phyloP scores from a whole-genome alignment of 331 rosid species.

The Phaseolus coccineus region DNA sequence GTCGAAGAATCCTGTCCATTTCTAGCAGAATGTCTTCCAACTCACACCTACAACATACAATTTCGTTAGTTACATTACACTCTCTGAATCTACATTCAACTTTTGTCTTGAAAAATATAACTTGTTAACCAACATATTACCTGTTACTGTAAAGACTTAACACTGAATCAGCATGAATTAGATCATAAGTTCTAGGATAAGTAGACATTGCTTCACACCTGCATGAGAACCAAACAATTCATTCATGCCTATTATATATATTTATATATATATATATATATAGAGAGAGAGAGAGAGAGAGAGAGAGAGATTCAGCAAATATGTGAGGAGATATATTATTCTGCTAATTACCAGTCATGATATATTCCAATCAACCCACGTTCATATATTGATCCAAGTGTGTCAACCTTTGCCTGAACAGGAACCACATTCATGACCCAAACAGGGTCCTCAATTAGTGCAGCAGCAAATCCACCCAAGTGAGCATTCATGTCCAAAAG shows the following conservation, averaged over 20 bases:
- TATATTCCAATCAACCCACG: slow-evolving; percentile 83
- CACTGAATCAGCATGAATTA: slow-evolving; percentile 83
- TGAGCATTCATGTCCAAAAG: slow-evolving; percentile 83
- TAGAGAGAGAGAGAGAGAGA: too few relatives aligned
- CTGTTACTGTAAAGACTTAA: slow-evolving; percentile 74
- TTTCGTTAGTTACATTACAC: not conserved
- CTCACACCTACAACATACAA: slow-evolving; percentile 61
- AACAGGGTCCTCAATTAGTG: slow-evolving; percentile 64
- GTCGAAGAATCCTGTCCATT: slow-evolving; percentile 78
- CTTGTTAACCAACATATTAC: slow-evolving; percentile 43
- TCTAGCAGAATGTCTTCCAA: slow-evolving; percentile 72
- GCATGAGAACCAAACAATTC: slow-evolving; percentile 35
- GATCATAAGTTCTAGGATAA: slow-evolving; percentile 87
- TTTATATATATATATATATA: too few relatives aligned
- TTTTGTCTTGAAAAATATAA: not conserved
- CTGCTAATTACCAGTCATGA: slow-evolving; percentile 69
- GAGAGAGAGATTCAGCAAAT: not conserved
- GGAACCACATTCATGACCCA: slow-evolving; percentile 97
- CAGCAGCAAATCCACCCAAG: slow-evolving; percentile 86
- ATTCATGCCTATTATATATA: not conserved
- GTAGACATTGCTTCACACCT: slow-evolving; percentile 97
- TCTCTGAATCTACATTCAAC: not conserved
- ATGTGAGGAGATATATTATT: not conserved
- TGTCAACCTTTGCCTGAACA: slow-evolving; percentile 59
- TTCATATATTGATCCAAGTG: slow-evolving; percentile 82